Percentiles rank a stretch among this genome's conserved stretches.
Evolutionary conservation across 352 stramenopile species (phyloP).

Genomic region (Aphanomyces astaci): DNA sequence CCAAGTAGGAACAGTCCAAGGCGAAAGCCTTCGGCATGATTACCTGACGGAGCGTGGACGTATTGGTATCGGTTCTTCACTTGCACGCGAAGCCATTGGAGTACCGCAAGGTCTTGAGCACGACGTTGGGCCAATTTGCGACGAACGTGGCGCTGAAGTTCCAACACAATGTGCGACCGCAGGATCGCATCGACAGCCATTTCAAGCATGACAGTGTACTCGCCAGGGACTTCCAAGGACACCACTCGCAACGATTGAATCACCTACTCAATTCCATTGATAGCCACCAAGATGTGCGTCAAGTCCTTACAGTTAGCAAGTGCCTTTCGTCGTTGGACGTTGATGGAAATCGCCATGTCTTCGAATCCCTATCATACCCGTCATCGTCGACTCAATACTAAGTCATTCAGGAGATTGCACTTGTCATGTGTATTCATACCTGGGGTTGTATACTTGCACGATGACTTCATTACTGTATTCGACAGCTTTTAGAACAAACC

Average conservation of each 20-base stretch:
- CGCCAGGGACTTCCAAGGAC: background rate
- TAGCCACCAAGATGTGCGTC: too few relatives aligned
- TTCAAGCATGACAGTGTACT: too few relatives aligned
- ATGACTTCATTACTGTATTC: background rate
- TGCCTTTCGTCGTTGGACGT: too few relatives aligned
- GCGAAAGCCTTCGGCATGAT: too few relatives aligned
- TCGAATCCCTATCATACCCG: background rate
- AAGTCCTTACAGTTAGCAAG: too few relatives aligned
- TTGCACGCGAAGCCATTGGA: conserved; percentile 16
- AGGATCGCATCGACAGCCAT: background rate
- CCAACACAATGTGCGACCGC: background rate
- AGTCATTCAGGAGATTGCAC: too few relatives aligned
- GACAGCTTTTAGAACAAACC: background rate
- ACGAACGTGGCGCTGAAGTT: conserved; percentile 1
- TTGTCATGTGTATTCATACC: background rate
- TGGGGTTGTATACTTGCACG: background rate
- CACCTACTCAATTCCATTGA: background rate
- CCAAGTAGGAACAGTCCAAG: too few relatives aligned
- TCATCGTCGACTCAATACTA: background rate
- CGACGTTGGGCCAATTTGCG: background rate
- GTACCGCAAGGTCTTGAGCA: background rate
- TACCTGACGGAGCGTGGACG: background rate
- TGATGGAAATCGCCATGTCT: background rate
- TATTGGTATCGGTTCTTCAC: conserved; percentile 15
- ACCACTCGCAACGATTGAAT: background rate